These are phyloP conservation scores for Byssothecium circinans DNA, from an alignment of 2,329 filamentous ascomycete genomes.

Conservation along the genomic window DNA sequence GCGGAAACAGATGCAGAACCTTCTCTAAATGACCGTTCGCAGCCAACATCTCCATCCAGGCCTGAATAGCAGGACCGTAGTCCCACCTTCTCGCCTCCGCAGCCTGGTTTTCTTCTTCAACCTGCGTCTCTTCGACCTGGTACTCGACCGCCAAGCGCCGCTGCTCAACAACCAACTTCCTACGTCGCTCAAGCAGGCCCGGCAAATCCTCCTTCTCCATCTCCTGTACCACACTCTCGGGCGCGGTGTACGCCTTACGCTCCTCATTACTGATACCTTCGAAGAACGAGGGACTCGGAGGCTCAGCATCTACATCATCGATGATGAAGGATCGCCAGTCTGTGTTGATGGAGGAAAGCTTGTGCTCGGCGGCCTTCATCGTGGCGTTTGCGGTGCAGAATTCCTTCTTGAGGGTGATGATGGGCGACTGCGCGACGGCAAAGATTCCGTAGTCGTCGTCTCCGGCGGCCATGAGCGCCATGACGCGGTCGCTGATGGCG, in stretches of 20 bases:
- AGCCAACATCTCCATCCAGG: slow-evolving; percentile 70
- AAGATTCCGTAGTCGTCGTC: slow-evolving; percentile 76
- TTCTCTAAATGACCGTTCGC: slow-evolving; percentile 61
- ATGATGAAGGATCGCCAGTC: slow-evolving; percentile 49
- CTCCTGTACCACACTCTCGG: slow-evolving; percentile 11
- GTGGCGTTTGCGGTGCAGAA: slow-evolving; percentile 51
- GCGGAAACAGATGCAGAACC: slow-evolving; percentile 24
- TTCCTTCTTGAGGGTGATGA: slow-evolving; percentile 51
- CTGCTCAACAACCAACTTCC: slow-evolving; percentile 15
- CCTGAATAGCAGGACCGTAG: slow-evolving; percentile 68
- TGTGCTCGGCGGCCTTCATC: slow-evolving; percentile 45
- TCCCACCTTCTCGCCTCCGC: slow-evolving; percentile 64
- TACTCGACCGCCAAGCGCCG: slow-evolving; percentile 44
- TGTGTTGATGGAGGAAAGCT: slow-evolving; percentile 43
- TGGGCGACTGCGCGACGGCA: slow-evolving; percentile 69
- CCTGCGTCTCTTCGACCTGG: slow-evolving; percentile 50
- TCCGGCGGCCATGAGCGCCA: slow-evolving; percentile 65
- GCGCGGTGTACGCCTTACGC: slow-evolving; percentile 16
- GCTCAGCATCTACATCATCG: slow-evolving; percentile 24
- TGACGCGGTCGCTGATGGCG: slow-evolving; percentile 65
- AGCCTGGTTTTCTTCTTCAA: slow-evolving; percentile 55
- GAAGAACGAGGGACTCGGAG: slow-evolving; percentile 16
- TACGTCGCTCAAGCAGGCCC: slow-evolving; percentile 24
- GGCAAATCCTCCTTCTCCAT: slow-evolving; percentile 24
- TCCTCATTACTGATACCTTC: slow-evolving; percentile 17